A percentile compares a stretch with the other conserved stretches of the same genome.
These are phyloP conservation scores for Eucommia ulmoides DNA, from an alignment of 257 asterid genomes.

Conservation along the genomic window DNA sequence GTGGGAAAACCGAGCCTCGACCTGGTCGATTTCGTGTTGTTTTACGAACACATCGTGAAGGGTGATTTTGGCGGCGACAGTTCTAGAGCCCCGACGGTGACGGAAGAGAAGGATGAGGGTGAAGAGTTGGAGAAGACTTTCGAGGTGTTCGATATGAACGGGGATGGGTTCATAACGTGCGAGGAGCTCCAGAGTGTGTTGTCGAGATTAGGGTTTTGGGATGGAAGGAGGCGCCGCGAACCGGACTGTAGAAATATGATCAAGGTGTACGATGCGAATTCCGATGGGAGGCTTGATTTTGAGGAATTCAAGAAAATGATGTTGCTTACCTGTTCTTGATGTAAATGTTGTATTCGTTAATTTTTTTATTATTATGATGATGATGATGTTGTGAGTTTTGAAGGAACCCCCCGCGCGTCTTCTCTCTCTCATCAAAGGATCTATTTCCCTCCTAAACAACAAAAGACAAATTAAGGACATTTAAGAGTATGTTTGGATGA, in stretches of 20 bases:
- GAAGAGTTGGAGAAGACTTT: conserved; percentile 16
- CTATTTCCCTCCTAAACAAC: too few relatives aligned
- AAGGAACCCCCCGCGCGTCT: too few relatives aligned
- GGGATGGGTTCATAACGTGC: conserved; percentile 24
- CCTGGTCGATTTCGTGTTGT: conserved; percentile 19
- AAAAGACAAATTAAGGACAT: too few relatives aligned
- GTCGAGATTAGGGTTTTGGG: conserved; percentile 24
- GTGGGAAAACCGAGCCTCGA: conserved; percentile 17
- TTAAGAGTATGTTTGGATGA: too few relatives aligned
- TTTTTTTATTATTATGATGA: too few relatives aligned
- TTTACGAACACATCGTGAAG: conserved; percentile 14
- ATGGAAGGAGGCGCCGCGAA: conserved; percentile 7
- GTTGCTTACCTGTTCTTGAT: conserved; percentile 12
- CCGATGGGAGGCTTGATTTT: conserved; percentile 52
- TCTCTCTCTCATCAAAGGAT: too few relatives aligned
- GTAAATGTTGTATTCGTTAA: too few relatives aligned
- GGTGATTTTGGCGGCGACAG: background rate
- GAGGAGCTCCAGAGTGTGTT: conserved; percentile 19
- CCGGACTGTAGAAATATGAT: conserved; percentile 35
- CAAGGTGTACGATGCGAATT: conserved; percentile 29
- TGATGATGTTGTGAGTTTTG: too few relatives aligned
- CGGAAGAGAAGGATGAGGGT: background rate
- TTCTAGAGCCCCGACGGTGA: too few relatives aligned
- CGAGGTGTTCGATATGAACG: conserved; percentile 17
- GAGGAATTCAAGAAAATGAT: conserved; percentile 61